phyloP scores from a whole-genome alignment of 139 green algal species.

The Asterochloris erici region DNA sequence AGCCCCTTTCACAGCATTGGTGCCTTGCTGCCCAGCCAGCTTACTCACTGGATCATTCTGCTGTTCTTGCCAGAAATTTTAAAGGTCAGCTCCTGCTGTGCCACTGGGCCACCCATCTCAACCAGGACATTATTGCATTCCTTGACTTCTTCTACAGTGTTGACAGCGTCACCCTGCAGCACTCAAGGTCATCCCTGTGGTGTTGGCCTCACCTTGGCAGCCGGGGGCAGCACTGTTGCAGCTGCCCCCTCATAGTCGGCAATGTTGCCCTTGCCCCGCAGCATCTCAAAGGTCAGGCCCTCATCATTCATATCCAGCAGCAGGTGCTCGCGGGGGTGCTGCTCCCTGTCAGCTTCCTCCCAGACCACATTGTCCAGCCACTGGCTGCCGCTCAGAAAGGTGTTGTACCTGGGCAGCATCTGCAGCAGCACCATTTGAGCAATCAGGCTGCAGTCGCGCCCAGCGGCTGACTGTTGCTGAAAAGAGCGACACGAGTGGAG shows the following conservation, averaged over 20 bases:
- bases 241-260: background rate
- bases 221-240: conserved; percentile 13
- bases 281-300: conserved; percentile 25
- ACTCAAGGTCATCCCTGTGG: background rate
- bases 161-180: background rate
- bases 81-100: too few species aligned
- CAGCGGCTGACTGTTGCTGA: too few species aligned
- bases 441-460: too few species aligned
- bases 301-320: conserved; percentile 34
- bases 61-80: too few species aligned
- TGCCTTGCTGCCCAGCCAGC: too few species aligned
- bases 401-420: background rate
- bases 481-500: too few species aligned
- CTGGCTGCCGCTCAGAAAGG: background rate
- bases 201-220: conserved; percentile 2
- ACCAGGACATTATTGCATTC: too few species aligned
- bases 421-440: too few species aligned
- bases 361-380: conserved; percentile 4
- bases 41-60: too few species aligned
- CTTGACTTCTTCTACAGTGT: too few species aligned
- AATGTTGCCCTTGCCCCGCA: background rate
- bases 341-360: background rate
- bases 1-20: too few species aligned
- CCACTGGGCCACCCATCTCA: too few species aligned
- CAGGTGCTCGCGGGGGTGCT: background rate